phyloP scores from a whole-genome alignment of 495 filamentous ascomycete species.

The Coniosporium apollinis region DNA sequence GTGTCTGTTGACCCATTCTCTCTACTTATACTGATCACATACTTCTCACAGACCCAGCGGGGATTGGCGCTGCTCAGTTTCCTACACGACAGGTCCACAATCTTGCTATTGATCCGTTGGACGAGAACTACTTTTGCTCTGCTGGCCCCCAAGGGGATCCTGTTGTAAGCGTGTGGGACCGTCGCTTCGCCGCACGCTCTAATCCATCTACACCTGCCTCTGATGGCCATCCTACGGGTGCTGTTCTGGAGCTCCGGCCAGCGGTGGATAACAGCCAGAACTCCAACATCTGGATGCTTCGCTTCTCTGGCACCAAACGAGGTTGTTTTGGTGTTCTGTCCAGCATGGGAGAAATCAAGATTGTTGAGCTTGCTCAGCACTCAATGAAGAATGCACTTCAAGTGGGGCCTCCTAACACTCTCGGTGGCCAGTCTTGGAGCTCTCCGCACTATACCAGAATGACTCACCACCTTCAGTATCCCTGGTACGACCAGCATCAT shows the following conservation, averaged over 20 bases:
- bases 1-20: conserved; percentile 3
- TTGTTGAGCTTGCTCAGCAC: conserved; percentile 22
- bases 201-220: conserved; percentile 23
- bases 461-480: conserved; percentile 36
- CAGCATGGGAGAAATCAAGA: conserved; percentile 60
- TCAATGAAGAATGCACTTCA: not conserved
- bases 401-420: not conserved
- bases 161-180: conserved; percentile 76
- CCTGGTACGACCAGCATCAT: conserved; percentile 27
- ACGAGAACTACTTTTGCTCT: conserved; percentile 90
- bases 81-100: conserved; percentile 79
- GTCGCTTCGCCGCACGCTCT: conserved; percentile 43
- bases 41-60: conserved; percentile 9
- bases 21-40: conserved; percentile 18
- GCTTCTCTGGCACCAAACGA: conserved; percentile 58
- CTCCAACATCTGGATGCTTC: conserved; percentile 53
- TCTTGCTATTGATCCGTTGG: conserved; percentile 70
- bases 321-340: conserved; percentile 63
- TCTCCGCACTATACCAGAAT: conserved; percentile 31
- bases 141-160: conserved; percentile 53
- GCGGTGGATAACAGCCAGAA: conserved; percentile 38
- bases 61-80: conserved; percentile 34
- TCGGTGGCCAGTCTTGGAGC: conserved; percentile 24
- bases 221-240: conserved; percentile 23
- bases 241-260: conserved; percentile 50